Base-by-base conservation (phyloP, 2,329 filamentous ascomycete species). In the Exophiala lecanii-corni region DNA sequence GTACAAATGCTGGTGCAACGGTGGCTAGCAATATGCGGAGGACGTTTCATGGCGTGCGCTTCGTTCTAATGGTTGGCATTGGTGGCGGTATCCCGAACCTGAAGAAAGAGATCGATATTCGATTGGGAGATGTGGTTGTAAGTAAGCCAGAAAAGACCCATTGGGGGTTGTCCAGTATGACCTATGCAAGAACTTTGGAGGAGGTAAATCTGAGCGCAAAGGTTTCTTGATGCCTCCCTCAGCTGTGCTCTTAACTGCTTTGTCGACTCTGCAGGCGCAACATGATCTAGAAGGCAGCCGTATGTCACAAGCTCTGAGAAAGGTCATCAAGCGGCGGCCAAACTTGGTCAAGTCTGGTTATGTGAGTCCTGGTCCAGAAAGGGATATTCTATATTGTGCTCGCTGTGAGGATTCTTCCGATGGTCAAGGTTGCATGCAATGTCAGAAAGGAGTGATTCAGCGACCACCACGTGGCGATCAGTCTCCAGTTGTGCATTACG, bases 101-200 rank as follows among this genome's bases (percentile, higher is more conserved):
- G 2, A 28, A 21, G 9, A 20, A 47, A 13, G 31, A 28, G 9
- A 4, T 39, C 5, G 55, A 60, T 41, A 50, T 61, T 28, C 57
- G 58, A 4, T 41, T 61, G 2, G 59, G 60, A 1, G 60, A 62
- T 47, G 45, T 62, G 5, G 58, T 62, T 0, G 53, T 62, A 15
- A 58, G 57, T 41, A 28, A 45, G 17, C 53, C 43, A 3, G 31
- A 47, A 10, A 44, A 41, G 4, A 34, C 51, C n/a, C 36, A 41
- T 9, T 42, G 57, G 15, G 58, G 57, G 53, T 61, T 3, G 42
- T 61, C n/a, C 54, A 57, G 16, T 46, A 45, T 33, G 18, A 36
- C 28, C 36, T 21, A 9, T 34, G 19, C 17, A 17, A 26, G 31
- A 37, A 39, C 15, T 21, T 32, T 10, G 19, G 36, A 21, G 23